A percentile compares a stretch with the other conserved stretches of the same genome.
Conservation (phyloP, 176 grass and related monocot genomes). For the Panicum miliaceum region DNA sequence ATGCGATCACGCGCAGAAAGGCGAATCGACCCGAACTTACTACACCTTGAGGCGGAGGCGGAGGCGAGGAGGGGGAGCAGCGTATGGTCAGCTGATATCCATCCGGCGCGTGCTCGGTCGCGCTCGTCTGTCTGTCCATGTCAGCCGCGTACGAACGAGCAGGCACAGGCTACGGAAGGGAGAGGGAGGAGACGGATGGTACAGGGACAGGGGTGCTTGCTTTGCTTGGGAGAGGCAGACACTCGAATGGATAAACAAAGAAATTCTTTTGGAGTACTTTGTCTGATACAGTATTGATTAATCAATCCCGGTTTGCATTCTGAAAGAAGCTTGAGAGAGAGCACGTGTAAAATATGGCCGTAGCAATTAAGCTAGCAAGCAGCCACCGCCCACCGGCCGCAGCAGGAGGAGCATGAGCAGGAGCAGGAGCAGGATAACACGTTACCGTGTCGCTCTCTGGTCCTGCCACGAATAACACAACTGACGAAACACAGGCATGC, state of each 20-base stretch:
- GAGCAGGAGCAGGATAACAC: too few relatives aligned
- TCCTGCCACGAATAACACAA: too few relatives aligned
- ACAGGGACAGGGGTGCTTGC: not conserved
- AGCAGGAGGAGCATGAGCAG: too few relatives aligned
- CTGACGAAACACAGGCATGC: too few relatives aligned
- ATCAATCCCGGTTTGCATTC: not conserved
- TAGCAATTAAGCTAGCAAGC: too few relatives aligned
- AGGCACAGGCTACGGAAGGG: not conserved
- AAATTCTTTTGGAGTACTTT: not conserved
- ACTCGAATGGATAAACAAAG: not conserved
- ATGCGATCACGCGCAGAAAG: not conserved
- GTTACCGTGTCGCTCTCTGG: too few relatives aligned
- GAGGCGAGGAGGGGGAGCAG: not conserved
- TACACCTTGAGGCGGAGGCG: not conserved
- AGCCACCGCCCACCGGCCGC: too few relatives aligned
- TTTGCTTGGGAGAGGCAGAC: not conserved
- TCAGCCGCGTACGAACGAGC: not conserved
- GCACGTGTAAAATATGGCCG: constrained; percentile 7
- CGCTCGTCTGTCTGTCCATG: not conserved
- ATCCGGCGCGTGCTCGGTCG: not conserved
- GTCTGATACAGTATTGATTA: not conserved
- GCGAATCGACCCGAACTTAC: not conserved
- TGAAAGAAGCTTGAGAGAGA: too few relatives aligned
- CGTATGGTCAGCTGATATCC: not conserved
- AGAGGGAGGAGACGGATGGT: not conserved